Base-by-base conservation (phyloP, 176 grass and related monocot genomes). In the Hsuehochloa calcarea region DNA sequence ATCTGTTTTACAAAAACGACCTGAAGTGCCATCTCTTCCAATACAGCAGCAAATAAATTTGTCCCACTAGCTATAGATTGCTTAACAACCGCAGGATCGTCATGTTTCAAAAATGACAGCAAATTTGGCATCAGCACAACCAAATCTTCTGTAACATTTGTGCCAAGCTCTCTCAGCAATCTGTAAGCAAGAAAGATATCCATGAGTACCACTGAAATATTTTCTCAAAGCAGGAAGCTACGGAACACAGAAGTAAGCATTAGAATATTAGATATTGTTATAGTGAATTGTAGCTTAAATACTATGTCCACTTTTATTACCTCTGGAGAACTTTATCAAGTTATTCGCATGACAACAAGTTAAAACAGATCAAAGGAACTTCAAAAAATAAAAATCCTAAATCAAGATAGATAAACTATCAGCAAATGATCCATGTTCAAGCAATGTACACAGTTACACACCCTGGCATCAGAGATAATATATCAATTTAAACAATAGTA, bases 11-110 rank as follows among this genome's bases (percentile, higher is more conserved):
- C 89, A 91, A 93, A 92, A 94, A 90, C 71, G 91, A 99, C 97
- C 97, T 99, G 97, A 93, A 96, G 94, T 96, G 90, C 27, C 92
- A 99, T 96, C 91, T 96, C 88, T 90, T 99, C 86, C 87, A 99
- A 96, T 91, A 99, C 93, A 99, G 91, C 90, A 80, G 89, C 92
- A 96, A 96, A 89, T 83, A 99, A 94, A 91, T 85, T 87, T 91
- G 92, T 88, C 81, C 97, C 97, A 91, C 90, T 96, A 96, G 97
- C 91, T 91, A 99, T 92, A 80, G 97, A 94, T 92, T 94, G 88
- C 78, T 90, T 99, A 89, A 94, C 88, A 91, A 96, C 88, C 38
- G 66, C 75, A 67, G 81, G 86, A 86, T 96, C 94, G 10, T 83
- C 88, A 55, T 96, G 93, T 89, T 87, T 93, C 67, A 96, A 87